A percentile compares a stretch with the other conserved stretches of the same genome.
Evolutionary conservation across 768 basidiomycete species (phyloP).

Genomic region (Mycena latifolia): DNA sequence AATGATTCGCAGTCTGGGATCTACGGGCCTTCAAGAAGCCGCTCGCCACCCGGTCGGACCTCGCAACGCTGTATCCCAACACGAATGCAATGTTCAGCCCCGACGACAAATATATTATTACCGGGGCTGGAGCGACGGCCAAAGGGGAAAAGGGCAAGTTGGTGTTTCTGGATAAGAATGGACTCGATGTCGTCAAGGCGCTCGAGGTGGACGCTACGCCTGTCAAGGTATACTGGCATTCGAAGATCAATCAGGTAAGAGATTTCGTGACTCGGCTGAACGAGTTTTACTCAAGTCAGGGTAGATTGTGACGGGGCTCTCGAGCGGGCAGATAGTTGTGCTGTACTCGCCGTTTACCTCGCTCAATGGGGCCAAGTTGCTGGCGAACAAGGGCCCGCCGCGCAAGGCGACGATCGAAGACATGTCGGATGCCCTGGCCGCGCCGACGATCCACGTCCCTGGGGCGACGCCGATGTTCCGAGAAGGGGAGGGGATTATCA

Average conservation of each 20-base stretch:
- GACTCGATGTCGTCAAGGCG: conserved; percentile 75
- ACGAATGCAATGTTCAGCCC: conserved; percentile 98
- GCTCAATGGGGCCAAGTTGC: conserved; percentile 91
- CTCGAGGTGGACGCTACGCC: conserved; percentile 83
- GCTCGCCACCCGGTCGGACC: conserved; percentile 69
- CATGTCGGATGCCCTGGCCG: conserved; percentile 86
- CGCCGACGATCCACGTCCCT: conserved; percentile 92
- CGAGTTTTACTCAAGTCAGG: conserved; percentile 12
- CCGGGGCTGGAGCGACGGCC: conserved; percentile 78
- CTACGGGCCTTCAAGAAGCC: conserved; percentile 92
- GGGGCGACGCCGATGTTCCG: conserved; percentile 94
- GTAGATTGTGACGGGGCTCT: conserved; percentile 89
- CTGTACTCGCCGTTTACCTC: conserved; percentile 94
- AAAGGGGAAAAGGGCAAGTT: conserved; percentile 80
- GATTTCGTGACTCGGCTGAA: conserved; percentile 25
- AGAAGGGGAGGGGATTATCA: conserved; percentile 78
- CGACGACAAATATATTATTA: conserved; percentile 90
- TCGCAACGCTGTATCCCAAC: conserved; percentile 87
- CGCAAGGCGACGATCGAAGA: conserved; percentile 88
- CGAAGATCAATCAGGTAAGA: conserved; percentile 94
- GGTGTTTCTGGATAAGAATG: conserved; percentile 78
- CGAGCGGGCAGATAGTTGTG: conserved; percentile 89
- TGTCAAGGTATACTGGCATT: conserved; percentile 94
- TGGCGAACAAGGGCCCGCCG: conserved; percentile 88
- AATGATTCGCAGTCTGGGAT: conserved; percentile 86